Conservation (phyloP, 2,329 filamentous ascomycete species). For the Davidsoniella eucalypti region DNA sequence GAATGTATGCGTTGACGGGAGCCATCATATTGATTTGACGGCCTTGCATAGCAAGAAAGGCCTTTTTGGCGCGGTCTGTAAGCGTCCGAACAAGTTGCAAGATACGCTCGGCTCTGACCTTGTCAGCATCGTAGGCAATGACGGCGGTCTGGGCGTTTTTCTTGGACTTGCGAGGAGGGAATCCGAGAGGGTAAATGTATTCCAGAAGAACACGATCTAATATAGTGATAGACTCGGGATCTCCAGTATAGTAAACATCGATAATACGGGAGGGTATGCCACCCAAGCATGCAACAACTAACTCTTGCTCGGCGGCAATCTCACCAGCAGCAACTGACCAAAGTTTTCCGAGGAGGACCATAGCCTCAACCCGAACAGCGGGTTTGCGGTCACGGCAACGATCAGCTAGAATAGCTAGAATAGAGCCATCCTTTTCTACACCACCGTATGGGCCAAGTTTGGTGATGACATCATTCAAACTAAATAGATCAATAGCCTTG, state of each 20-base stretch:
- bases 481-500: conserved; percentile 64
- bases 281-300: conserved; percentile 56
- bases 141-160: conserved; percentile 38
- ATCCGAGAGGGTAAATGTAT: conserved; percentile 74
- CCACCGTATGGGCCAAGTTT: conserved; percentile 67
- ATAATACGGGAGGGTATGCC: conserved; percentile 74
- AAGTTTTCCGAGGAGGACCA: conserved; percentile 66
- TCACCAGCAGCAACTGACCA: conserved; percentile 91
- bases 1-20: conserved; percentile 59
- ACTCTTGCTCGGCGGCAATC: conserved; percentile 66
- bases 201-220: conserved; percentile 78
- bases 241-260: conserved; percentile 79
- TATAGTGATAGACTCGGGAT: conserved; percentile 67
- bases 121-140: conserved; percentile 41
- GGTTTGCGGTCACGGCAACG: conserved; percentile 75
- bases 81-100: conserved; percentile 66
- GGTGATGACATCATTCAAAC: conserved; percentile 61
- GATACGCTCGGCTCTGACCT: conserved; percentile 68
- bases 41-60: conserved; percentile 73
- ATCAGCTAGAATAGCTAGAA: conserved; percentile 69
- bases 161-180: conserved; percentile 52
- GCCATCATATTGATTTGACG: conserved; percentile 60
- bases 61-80: conserved; percentile 61
- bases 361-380: conserved; percentile 68
- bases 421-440: conserved; percentile 57